Percentiles rank a stretch among this genome's conserved stretches.
phyloP scores from a whole-genome alignment of 2,329 filamentous ascomycete genomes.

The Trichoderma citrinoviride region DNA sequence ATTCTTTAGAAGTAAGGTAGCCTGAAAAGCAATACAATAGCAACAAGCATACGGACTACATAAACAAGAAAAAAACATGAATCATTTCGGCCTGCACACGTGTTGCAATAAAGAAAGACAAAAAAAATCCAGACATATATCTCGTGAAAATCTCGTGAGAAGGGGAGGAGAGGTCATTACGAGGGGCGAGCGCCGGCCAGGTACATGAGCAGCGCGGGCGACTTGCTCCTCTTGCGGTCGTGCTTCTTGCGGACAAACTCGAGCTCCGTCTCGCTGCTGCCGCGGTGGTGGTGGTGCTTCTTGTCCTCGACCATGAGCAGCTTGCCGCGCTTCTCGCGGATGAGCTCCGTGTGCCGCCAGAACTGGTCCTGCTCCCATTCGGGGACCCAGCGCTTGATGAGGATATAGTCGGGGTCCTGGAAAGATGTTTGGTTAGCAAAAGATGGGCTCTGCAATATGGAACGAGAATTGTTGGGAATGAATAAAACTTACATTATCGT shows the following conservation, averaged over 20 bases:
- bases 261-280: conserved; percentile 38
- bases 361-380: conserved; percentile 69
- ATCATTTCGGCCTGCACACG: background rate
- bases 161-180: conserved; percentile 26
- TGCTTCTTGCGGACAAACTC: conserved; percentile 59
- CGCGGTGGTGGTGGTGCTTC: conserved; percentile 40
- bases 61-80: background rate
- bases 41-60: conserved; percentile 7
- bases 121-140: background rate
- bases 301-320: conserved; percentile 49
- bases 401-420: conserved; percentile 65
- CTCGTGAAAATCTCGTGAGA: background rate
- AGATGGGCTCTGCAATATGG: no score
- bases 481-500: conserved; percentile 49
- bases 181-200: conserved; percentile 51
- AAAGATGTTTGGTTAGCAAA: background rate
- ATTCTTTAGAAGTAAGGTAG: background rate
- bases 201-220: conserved; percentile 56
- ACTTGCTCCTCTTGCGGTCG: conserved; percentile 54
- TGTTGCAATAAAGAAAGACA: background rate
- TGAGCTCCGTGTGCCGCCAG: conserved; percentile 66
- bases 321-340: conserved; percentile 56
- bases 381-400: conserved; percentile 72
- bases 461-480: background rate
- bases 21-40: conserved; percentile 1